Evolutionary conservation across 2,329 filamentous ascomycete genomes (phyloP), one percentile per base, ranked within the genome.

Genomic region (Colletotrichum abscissum): DNA sequence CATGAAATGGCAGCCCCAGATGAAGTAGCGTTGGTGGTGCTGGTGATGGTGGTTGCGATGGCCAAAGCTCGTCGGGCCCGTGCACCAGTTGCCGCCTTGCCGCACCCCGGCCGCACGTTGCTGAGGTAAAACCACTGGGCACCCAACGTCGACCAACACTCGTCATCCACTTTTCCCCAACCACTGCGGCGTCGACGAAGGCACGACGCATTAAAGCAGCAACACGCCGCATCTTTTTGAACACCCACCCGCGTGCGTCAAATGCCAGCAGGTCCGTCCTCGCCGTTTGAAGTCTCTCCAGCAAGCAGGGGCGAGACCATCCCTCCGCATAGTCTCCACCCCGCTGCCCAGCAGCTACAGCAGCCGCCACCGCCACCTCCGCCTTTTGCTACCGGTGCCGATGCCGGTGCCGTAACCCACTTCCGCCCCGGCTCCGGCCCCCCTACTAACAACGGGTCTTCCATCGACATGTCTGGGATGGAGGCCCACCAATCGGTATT

Each of bases 311-410:
- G 54, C 52, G n/a, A n/a, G 54, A 22, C 30, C 14, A 49, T 64
- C 30, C 46, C 67, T 63, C 68, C 59, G 33, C 71, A 59, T 62
- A 67, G 69, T 70, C 55, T 38, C 67, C 55, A 69, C 58, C 46
- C 63, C 28, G n/a, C 77, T 46, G n/a, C 77, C 76, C 77, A 78
- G 46, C 76, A 77, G 73, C 77, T 77, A 67, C 76, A 77, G 54
- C 73, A 73, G 55, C 73, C 75, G 71, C 76, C 74, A 56, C 63
- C 69, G 55, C 65, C 67, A 24, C 63, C 38, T 52, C 42, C 74
- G 67, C 26, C 69, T 67, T 26, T 74, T 65, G 54, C 63, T 63
- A 46, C 74, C 38, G 65, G 11, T 42, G 35, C 26, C 33, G 56
- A 28, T 62, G 57, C 38, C 65, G 63, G 63, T 26, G 33, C 62